Conservation (phyloP, 108 stramenopile species). For the Cyclotella cryptica region DNA sequence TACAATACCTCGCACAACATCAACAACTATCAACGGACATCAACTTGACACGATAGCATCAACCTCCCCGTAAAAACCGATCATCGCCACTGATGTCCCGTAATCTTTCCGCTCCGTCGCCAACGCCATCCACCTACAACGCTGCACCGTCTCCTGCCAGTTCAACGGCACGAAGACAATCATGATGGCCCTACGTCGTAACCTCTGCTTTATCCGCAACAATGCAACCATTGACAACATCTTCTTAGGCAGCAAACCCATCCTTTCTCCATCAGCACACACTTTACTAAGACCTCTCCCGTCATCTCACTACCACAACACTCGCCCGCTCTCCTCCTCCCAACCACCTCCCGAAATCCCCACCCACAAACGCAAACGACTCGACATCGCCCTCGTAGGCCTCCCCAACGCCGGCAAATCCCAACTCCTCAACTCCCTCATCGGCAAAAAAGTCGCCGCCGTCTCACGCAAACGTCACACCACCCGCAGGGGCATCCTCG, state of each 20-base stretch:
- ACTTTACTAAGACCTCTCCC: not conserved
- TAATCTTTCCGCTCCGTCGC: too few relatives aligned
- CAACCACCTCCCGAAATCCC: not conserved
- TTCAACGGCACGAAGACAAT: not conserved
- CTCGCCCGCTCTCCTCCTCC: not conserved
- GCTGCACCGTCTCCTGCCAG: too few relatives aligned
- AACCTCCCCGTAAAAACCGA: too few relatives aligned
- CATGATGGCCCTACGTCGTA: not conserved
- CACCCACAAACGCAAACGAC: constrained; percentile 48
- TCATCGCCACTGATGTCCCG: too few relatives aligned
- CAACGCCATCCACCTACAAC: too few relatives aligned
- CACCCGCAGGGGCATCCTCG: constrained; percentile 84
- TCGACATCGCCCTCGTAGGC: constrained; percentile 91
- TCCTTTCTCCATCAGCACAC: not conserved
- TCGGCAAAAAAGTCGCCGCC: constrained; percentile 80
- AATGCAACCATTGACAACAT: not conserved
- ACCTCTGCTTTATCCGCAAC: not conserved
- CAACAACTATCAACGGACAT: too few relatives aligned
- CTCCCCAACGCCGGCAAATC: constrained; percentile 91
- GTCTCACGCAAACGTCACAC: constrained; percentile 95
- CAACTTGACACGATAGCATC: too few relatives aligned
- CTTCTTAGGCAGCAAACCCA: not conserved
- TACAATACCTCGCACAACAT: too few relatives aligned
- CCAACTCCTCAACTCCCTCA: constrained; percentile 84
- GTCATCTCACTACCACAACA: not conserved